phyloP scores from a whole-genome alignment of 805 yeast genomes.

The Barnettozyma salicaria region DNA sequence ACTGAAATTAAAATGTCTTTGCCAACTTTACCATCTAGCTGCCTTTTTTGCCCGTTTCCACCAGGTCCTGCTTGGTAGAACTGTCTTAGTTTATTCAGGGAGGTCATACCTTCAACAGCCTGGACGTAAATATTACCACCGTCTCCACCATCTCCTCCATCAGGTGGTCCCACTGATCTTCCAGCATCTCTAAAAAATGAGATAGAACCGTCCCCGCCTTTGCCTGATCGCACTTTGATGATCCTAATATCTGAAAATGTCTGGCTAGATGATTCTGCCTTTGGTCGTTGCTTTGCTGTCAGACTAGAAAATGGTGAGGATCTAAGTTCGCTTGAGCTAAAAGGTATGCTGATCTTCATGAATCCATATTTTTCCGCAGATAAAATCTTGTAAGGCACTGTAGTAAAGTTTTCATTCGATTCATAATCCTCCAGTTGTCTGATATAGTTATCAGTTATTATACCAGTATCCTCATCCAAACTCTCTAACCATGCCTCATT shows the following conservation, averaged over 20 bases:
- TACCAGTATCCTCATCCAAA: slow-evolving; percentile 8
- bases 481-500: slow-evolving; percentile 38
- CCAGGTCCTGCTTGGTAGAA: slow-evolving; percentile 73
- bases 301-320: slow-evolving; percentile 36
- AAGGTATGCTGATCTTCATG: slow-evolving; percentile 14
- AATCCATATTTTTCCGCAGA: slow-evolving; percentile 4
- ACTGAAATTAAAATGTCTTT: slow-evolving; percentile 74
- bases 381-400: slow-evolving; percentile 5
- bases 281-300: slow-evolving; percentile 35
- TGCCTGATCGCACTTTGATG: slow-evolving; percentile 64
- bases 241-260: slow-evolving; percentile 61
- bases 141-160: slow-evolving; percentile 97
- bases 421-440: slow-evolving; percentile 7
- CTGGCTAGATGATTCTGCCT: slow-evolving; percentile 33
- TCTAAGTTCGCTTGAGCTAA: slow-evolving; percentile 10
- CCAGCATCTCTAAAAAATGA: slow-evolving; percentile 87
- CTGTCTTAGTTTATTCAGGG: slow-evolving; percentile 63
- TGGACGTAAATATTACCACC: slow-evolving; percentile 87
- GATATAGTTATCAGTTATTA: neutral
- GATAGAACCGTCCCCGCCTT: slow-evolving; percentile 84
- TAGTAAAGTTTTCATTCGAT: slow-evolving; percentile 2
- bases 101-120: slow-evolving; percentile 65
- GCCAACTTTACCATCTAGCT: slow-evolving; percentile 84
- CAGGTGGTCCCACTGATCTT: slow-evolving; percentile 85
- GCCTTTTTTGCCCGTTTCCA: slow-evolving; percentile 60